A percentile compares a stretch with the other conserved stretches of the same genome.
Evolutionary conservation across 306 rosid genomes (phyloP).

Genomic region (Morella rubra): DNA sequence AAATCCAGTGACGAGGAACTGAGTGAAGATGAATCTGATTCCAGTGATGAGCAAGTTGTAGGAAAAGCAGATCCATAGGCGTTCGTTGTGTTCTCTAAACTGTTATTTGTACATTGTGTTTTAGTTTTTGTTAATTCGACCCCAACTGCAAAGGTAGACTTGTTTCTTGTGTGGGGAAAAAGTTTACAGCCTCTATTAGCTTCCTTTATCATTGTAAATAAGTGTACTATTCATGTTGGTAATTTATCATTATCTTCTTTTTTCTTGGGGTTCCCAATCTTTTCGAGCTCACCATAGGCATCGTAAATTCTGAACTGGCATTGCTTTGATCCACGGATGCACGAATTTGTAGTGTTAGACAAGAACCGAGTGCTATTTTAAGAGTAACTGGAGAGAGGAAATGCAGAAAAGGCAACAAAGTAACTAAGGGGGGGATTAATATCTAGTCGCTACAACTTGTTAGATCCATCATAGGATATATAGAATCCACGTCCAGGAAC

Average conservation of each 20-base stretch:
- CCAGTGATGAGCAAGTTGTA: constrained; percentile 55
- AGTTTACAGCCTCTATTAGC: constrained; percentile 36
- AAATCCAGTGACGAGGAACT: constrained; percentile 57
- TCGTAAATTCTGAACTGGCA: neutral
- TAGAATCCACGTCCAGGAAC: too few species aligned
- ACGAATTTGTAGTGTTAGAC: neutral
- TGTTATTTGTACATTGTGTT: constrained; percentile 41
- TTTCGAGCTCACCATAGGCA: neutral
- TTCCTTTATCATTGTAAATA: constrained; percentile 47
- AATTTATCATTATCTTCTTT: constrained; percentile 20
- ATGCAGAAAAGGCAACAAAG: too few species aligned
- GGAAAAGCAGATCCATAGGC: constrained; percentile 53
- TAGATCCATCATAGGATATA: too few species aligned
- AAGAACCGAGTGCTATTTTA: too few species aligned
- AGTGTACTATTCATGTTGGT: constrained; percentile 36
- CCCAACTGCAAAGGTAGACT: constrained; percentile 41
- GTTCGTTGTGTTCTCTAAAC: constrained; percentile 20
- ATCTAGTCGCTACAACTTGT: too few species aligned
- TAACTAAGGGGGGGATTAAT: too few species aligned
- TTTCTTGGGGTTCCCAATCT: neutral
- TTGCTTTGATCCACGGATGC: neutral
- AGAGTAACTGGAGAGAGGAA: neutral
- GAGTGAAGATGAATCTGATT: constrained; percentile 53
- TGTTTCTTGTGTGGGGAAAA: constrained; percentile 44
- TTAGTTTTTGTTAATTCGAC: constrained; percentile 46